These are phyloP conservation scores for Paradendryphiella salina DNA, from an alignment of 2,329 filamentous ascomycete species.

Conservation along the genomic window DNA sequence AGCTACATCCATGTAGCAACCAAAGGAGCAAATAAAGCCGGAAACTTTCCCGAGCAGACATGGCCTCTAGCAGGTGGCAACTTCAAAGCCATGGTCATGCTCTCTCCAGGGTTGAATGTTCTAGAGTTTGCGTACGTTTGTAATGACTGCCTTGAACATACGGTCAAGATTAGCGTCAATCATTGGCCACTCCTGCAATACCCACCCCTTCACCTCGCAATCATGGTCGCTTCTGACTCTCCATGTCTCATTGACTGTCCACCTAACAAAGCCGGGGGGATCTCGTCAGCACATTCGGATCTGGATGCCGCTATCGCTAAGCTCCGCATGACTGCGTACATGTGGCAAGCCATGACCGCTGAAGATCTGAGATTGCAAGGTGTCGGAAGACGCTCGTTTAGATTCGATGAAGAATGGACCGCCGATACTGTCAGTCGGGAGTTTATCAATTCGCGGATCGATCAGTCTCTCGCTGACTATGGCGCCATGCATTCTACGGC, in stretches of 20 bases:
- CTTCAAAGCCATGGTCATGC: constrained; percentile 41
- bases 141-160: constrained; percentile 19
- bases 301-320: constrained; percentile 39
- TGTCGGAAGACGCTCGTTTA: constrained; percentile 33
- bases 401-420: constrained; percentile 40
- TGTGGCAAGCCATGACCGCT: constrained; percentile 45
- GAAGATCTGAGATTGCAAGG: constrained; percentile 36
- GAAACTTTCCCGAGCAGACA: constrained; percentile 31
- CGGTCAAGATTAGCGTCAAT: constrained; percentile 21
- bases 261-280: constrained; percentile 27
- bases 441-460: constrained; percentile 21
- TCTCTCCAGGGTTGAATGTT: constrained; percentile 32
- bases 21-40: constrained; percentile 19
- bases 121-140: constrained; percentile 28
- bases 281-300: constrained; percentile 32
- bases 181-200: constrained; percentile 38
- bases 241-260: constrained; percentile 40
- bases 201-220: constrained; percentile 40
- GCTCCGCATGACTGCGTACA: constrained; percentile 42
- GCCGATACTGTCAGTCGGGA: constrained; percentile 30
- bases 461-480: constrained; percentile 15
- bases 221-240: constrained; percentile 41
- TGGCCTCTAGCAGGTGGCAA: constrained; percentile 44
- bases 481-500: constrained; percentile 32
- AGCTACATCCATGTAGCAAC: constrained; percentile 30